A percentile compares a stretch with the other conserved stretches of the same genome.
phyloP scores from a whole-genome alignment of 306 rosid species.

The Leucaena leucocephala region DNA sequence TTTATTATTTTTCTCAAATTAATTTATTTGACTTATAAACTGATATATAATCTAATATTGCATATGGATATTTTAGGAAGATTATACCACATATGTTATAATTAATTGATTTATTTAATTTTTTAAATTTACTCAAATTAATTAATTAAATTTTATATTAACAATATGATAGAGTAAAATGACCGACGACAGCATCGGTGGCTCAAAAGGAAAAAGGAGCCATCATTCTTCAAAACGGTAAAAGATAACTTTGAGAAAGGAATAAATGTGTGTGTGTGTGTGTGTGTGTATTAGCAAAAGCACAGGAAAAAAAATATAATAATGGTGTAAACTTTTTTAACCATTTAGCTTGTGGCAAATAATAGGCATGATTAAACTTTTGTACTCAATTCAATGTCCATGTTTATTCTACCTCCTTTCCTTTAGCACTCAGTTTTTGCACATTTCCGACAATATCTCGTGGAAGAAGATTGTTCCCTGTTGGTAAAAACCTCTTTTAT shows the following conservation, averaged over 20 bases:
- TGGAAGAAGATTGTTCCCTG: slow-evolving; percentile 40
- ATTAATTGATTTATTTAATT: too few species aligned
- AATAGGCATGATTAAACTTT: slow-evolving; percentile 8
- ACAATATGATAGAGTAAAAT: background rate
- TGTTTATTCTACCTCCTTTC: slow-evolving; percentile 16
- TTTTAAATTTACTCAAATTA: too few species aligned
- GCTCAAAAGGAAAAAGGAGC: background rate
- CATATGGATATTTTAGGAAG: too few species aligned
- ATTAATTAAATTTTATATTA: too few species aligned
- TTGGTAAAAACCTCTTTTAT: background rate
- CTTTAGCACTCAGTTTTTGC: slow-evolving; percentile 26
- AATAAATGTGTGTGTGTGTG: background rate
- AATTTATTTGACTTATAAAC: too few species aligned
- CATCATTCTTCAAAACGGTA: background rate
- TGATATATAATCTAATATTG: too few species aligned
- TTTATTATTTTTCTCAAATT: too few species aligned
- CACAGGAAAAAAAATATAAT: background rate
- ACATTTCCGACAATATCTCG: slow-evolving; percentile 43
- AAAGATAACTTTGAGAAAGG: background rate
- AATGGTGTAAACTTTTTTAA: background rate
- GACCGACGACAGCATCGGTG: background rate
- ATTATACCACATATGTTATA: too few species aligned
- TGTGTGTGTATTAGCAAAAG: background rate
- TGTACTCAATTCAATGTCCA: slow-evolving; percentile 6
- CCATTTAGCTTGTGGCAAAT: slow-evolving; percentile 12